Evolutionary conservation across 805 yeast species (phyloP), one percentile per base, ranked within the genome.

Genomic region (Ogataea methylovora): DNA sequence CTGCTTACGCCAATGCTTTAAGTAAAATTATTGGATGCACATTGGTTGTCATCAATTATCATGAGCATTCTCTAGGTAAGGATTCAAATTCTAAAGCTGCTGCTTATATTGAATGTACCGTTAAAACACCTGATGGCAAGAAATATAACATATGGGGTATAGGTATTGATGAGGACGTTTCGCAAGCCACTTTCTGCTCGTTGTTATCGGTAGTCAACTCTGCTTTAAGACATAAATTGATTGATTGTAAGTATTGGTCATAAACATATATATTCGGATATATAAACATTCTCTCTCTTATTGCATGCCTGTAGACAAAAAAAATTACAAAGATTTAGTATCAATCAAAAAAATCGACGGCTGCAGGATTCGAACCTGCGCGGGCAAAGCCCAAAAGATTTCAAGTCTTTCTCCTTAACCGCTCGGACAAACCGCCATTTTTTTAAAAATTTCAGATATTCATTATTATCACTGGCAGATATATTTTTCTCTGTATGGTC

Each of bases 281-380:
- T n/a, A n/a, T n/a, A n/a, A n/a, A n/a, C n/a, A n/a, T n/a, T n/a
- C n/a, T n/a, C n/a, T n/a, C n/a, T n/a, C n/a, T n/a, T n/a, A n/a
- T n/a, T n/a, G n/a, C n/a, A n/a, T n/a, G n/a, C n/a, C n/a, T n/a
- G n/a, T n/a, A n/a, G n/a, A n/a, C n/a, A n/a, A n/a, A n/a, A n/a
- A n/a, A n/a, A n/a, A n/a, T n/a, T n/a, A n/a, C n/a, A n/a, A n/a
- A n/a, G n/a, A n/a, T n/a, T n/a, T n/a, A n/a, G n/a, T n/a, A n/a
- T n/a, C n/a, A n/a, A n/a, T n/a, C n/a, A n/a, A n/a, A n/a, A n/a
- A n/a, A n/a, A n/a, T n/a, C 32, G 32, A 30, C 32, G 32, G 32
- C 32, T 30, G 32, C 88, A 81, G 86, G 88, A 81, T 81, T 81
- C 88, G 88, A 81, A 81, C 88, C 86, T 81, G 87, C 87, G 88